Evolutionary conservation across 2,329 filamentous ascomycete species (phyloP).

Genomic region (Xylariaceae sp.): DNA sequence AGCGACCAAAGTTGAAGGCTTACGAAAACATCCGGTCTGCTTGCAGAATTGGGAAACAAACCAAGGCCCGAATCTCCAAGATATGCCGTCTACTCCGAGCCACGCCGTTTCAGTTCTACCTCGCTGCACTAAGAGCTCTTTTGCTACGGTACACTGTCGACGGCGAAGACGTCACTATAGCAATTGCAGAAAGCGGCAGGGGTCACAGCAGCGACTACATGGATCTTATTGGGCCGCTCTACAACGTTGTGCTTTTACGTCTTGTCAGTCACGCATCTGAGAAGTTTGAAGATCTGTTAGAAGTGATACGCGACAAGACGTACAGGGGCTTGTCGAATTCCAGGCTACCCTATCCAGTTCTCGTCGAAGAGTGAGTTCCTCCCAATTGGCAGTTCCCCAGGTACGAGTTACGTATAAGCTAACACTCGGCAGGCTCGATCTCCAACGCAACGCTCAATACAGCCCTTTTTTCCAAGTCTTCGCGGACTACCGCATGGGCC

Average conservation of each 20-base stretch:
- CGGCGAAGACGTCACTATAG: background rate
- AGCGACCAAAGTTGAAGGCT: background rate
- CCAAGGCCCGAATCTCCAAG: background rate
- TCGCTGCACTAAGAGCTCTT: conserved; percentile 1
- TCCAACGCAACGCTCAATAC: too few species aligned
- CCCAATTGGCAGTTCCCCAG: too few species aligned
- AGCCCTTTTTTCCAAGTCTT: too few species aligned
- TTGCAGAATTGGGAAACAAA: background rate
- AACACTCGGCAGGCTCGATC: too few species aligned
- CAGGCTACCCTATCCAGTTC: too few species aligned
- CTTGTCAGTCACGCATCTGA: background rate
- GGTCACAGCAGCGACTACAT: conserved; percentile 1
- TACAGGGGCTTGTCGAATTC: too few species aligned
- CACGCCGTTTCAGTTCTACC: conserved; percentile 13
- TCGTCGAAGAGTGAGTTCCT: too few species aligned
- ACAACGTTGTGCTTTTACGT: background rate
- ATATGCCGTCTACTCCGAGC: background rate
- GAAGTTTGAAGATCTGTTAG: background rate
- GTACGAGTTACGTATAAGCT: too few species aligned
- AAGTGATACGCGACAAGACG: background rate
- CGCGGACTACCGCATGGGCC: too few species aligned
- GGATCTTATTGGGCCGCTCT: background rate
- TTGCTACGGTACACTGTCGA: background rate
- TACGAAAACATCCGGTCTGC: background rate
- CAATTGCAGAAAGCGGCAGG: conserved; percentile 1